Conservation (phyloP, 2,329 filamentous ascomycete genomes). For the Penicillium sp. region DNA sequence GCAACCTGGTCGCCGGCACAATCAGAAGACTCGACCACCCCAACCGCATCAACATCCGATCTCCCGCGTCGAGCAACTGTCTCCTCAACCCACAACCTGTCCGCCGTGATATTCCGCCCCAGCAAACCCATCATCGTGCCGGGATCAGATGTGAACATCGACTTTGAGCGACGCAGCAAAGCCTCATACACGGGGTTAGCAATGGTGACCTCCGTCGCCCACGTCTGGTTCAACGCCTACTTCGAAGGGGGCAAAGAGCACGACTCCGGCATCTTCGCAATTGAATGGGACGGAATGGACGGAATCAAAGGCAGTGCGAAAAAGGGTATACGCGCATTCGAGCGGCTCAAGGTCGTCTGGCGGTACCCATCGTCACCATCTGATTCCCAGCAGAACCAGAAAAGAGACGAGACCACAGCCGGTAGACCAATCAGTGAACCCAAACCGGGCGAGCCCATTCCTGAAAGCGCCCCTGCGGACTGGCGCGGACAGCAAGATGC, state of each 20-base stretch:
- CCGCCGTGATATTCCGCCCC: conserved; percentile 76
- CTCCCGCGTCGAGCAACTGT: conserved; percentile 37
- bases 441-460: conserved; percentile 63
- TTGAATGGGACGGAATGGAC: conserved; percentile 78
- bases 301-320: conserved; percentile 86
- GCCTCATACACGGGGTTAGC: conserved; percentile 73
- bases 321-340: conserved; percentile 79
- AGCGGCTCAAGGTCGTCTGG: conserved; percentile 85
- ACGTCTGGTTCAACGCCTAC: conserved; percentile 95
- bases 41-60: neutral
- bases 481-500: conserved; percentile 63
- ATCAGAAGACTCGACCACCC: conserved; percentile 9
- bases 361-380: conserved; percentile 44
- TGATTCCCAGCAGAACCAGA: conserved; percentile 21
- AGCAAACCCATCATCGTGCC: conserved; percentile 65
- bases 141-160: conserved; percentile 84
- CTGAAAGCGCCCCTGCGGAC: conserved; percentile 67
- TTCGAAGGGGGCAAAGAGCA: conserved; percentile 80
- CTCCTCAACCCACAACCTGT: conserved; percentile 53
- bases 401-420: conserved; percentile 14
- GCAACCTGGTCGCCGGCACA: conserved; percentile 19
- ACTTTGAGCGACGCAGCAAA: conserved; percentile 81
- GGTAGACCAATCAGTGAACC: conserved; percentile 62
- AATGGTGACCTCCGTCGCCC: conserved; percentile 88
- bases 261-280: conserved; percentile 68